Evolutionary conservation across 805 yeast species (phyloP), one percentile per base, ranked within the genome.

Genomic region (Saccharomycopsis fodiens): DNA sequence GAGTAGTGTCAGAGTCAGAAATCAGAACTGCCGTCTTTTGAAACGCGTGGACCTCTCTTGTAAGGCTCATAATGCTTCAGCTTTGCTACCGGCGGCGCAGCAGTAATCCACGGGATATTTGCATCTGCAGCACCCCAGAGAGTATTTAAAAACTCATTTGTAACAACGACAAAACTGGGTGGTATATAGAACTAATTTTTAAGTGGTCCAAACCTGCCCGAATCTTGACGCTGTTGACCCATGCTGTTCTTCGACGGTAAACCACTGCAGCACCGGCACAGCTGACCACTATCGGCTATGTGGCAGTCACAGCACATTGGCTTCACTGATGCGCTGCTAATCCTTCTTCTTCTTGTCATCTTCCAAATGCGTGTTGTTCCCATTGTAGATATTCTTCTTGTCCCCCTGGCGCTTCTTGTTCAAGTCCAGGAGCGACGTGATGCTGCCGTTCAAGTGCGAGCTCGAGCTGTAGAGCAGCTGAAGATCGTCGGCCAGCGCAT

Each of bases 321-420:
- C n/a, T n/a, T n/a, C n/a, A n/a, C n/a, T n/a, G n/a, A n/a, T n/a
- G n/a, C n/a, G n/a, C n/a, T n/a, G n/a, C n/a, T n/a, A n/a, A n/a
- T n/a, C n/a, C n/a, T 57, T 43, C 5, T 57, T 54, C 19, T 58
- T 58, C 7, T 61, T 51, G 29, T 76, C 75, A 52, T 76, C 79
- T 53, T 78, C 78, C 40, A 79, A 54, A 50, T 68, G 70, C 31
- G 75, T 57, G 15, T 65, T 68, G 55, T 78, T 79, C 1, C 83
- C 84, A 54, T 79, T 78, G 54, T 76, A 79, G 1, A 79, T 73
- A 22, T 64, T 57, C 30, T 74, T 60, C 19, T 69, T 71, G 16
- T 65, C 66, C 20, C 59, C 59, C 10, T 60, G 55, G 12, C 54
- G 32, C 30, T 31, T 42, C 32, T 17, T 20, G 17, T 20, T 40